Evolutionary conservation across 345 rosid genomes (phyloP), one percentile per base, ranked within the genome.

Genomic region (Populus simonii): DNA sequence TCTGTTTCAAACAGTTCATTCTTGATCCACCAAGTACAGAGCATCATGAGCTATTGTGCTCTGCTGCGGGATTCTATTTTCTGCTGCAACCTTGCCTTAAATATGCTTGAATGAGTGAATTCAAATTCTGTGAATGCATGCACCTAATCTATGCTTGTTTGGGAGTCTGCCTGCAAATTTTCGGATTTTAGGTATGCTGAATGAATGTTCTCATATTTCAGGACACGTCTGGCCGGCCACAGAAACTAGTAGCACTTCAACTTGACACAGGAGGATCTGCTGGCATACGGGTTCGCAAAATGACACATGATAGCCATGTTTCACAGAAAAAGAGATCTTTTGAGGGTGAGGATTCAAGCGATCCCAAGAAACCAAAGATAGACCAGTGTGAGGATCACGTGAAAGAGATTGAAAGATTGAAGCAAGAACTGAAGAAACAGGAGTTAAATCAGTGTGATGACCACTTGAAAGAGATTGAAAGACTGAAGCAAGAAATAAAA

Each of bases 221-320:
- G 99, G 99, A 95, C 79, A 78, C 81, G 15, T 53, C 4, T 43
- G 99, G 98, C 7, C 85, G 83, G 59, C 86, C 84, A 3, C 94
- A 93, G 80, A 95, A 95, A 75, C 76, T 83, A 72, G 81, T 87
- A 25, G 69, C 33, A 67, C 79, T 89, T 70, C 72, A 81, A 77
- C 75, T 81, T 61, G 82, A 78, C 35, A 74, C 80, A 0, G 94
- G 91, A 38, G 57, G 25, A 39, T 71, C n/a, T 70, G 89, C 83
- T 76, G 71, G 76, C 22, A 2, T 95, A 22, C 89, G 76, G 65
- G 83, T 91, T 74, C 94, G 98, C 43, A 84, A 92, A 83, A 88
- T 86, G 88, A 78, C 61, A 41, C 59, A 17, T 15, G 88, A 85
- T 27, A 75, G 55, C 63, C 75, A 76, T 74, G 65, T 55, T 73